Percentiles rank a stretch among this genome's conserved stretches.
Conservation (phyloP, 805 yeast species). For the Grigorovia humatica region DNA sequence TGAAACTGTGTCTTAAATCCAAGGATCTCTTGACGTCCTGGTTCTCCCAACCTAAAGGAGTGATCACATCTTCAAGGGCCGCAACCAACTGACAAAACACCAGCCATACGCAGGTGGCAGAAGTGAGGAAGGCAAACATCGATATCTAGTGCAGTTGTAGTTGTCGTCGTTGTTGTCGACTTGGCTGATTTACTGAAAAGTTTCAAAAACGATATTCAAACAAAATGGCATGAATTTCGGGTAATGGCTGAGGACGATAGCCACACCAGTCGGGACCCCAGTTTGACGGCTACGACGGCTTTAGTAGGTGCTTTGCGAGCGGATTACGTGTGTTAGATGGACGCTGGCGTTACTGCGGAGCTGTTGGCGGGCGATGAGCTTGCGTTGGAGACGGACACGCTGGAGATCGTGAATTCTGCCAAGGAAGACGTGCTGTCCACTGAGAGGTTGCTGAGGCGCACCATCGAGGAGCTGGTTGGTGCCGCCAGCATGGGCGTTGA, state of each 20-base stretch:
- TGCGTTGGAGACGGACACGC: neutral
- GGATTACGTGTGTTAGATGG: neutral
- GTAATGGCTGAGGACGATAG: too few species aligned
- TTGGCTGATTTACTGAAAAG: neutral
- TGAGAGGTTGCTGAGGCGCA: neutral
- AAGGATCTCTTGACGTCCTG: conserved; percentile 42
- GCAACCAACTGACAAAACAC: conserved; percentile 1
- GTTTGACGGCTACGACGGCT: too few species aligned
- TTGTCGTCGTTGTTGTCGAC: too few species aligned
- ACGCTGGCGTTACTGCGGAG: neutral
- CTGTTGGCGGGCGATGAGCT: neutral
- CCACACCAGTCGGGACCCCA: too few species aligned
- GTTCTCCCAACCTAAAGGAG: conserved; percentile 40
- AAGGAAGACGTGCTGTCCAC: neutral
- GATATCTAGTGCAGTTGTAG: neutral
- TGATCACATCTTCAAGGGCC: conserved; percentile 1
- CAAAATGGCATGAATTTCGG: neutral
- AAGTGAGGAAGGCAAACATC: neutral
- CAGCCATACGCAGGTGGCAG: neutral
- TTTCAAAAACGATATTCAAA: neutral
- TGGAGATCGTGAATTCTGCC: neutral
- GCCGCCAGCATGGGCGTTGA: too few species aligned
- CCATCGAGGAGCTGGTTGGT: neutral
- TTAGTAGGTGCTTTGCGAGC: too few species aligned
- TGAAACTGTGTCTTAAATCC: conserved; percentile 58